Conservation (phyloP, 129 eudicot species). For the Saposhnikovia divaricata region DNA sequence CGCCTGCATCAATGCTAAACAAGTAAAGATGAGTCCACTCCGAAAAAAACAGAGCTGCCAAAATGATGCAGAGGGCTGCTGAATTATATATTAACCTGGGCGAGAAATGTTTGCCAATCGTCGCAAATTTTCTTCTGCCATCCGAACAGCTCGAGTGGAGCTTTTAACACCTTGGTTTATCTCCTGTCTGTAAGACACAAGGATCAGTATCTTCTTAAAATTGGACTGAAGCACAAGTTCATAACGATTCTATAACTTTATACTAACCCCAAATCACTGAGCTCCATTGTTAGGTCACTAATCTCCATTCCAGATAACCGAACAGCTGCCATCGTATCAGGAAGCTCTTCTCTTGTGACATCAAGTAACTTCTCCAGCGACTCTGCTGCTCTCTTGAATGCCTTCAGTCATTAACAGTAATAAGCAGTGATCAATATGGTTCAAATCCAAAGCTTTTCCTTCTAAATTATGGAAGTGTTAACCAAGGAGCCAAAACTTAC, state of each 20-base stretch:
- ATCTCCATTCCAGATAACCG: constrained; percentile 97
- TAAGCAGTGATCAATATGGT: background rate
- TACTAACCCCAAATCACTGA: constrained; percentile 91
- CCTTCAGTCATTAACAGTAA: constrained; percentile 32
- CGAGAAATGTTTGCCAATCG: constrained; percentile 46
- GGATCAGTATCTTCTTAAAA: background rate
- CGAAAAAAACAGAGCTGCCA: background rate
- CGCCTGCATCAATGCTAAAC: constrained; percentile 76
- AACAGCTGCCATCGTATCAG: constrained; percentile 95
- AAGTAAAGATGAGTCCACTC: constrained; percentile 45
- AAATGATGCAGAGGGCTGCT: background rate
- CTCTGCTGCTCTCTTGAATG: constrained; percentile 91
- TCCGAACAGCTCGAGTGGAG: constrained; percentile 83
- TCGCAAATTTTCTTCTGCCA: constrained; percentile 75
- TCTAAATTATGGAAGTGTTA: background rate
- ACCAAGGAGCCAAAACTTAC: background rate
- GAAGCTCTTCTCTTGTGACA: constrained; percentile 84
- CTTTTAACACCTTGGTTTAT: constrained; percentile 85
- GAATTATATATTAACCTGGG: constrained; percentile 39
- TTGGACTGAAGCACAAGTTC: background rate
- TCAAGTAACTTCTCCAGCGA: constrained; percentile 82
- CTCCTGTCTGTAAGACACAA: constrained; percentile 48
- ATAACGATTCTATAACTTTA: background rate
- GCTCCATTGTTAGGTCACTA: constrained; percentile 97
- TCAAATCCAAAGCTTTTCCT: background rate